A percentile compares a stretch with the other conserved stretches of the same genome.
These are phyloP conservation scores for Epichloe brachyelytri DNA, from an alignment of 2,329 filamentous ascomycete genomes.

Conservation along the genomic window DNA sequence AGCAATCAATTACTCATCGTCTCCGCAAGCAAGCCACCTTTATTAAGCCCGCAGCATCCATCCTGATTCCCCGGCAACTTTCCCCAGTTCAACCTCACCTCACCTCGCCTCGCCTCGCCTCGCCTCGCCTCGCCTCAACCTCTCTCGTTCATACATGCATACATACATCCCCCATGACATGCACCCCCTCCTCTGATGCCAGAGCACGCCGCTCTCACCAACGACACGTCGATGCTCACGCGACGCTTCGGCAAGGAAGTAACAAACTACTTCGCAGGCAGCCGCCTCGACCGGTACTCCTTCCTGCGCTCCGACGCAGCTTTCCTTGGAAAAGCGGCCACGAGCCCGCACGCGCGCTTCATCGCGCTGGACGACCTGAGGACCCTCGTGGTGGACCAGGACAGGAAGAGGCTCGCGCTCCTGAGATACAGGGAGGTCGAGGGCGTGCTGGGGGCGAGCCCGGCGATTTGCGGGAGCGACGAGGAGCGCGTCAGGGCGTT, in stretches of 20 bases:
- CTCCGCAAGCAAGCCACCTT: not conserved
- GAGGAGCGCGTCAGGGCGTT: conserved; percentile 59
- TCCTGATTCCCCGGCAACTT: not conserved
- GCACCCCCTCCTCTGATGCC: conserved; percentile 23
- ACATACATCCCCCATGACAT: conserved; percentile 14
- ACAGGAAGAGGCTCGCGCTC: conserved; percentile 49
- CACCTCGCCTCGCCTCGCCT: not conserved
- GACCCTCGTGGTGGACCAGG: conserved; percentile 44
- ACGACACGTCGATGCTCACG: conserved; percentile 54
- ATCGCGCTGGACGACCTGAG: conserved; percentile 67
- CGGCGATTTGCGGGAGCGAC: conserved; percentile 54
- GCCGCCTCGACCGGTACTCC: conserved; percentile 64
- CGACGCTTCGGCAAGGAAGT: conserved; percentile 68
- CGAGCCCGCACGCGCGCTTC: conserved; percentile 55
- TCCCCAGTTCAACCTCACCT: too few species aligned
- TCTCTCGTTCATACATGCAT: too few species aligned
- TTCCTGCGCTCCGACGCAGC: conserved; percentile 58
- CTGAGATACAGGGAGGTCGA: conserved; percentile 56
- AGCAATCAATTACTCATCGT: not conserved
- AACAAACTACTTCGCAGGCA: conserved; percentile 74
- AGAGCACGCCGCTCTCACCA: conserved; percentile 29
- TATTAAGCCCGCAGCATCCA: not conserved
- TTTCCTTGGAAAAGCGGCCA: conserved; percentile 58
- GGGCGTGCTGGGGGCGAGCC: conserved; percentile 55
- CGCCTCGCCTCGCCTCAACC: not conserved